phyloP scores from a whole-genome alignment of 345 rosid genomes.

The Lagerstroemia speciosa region DNA sequence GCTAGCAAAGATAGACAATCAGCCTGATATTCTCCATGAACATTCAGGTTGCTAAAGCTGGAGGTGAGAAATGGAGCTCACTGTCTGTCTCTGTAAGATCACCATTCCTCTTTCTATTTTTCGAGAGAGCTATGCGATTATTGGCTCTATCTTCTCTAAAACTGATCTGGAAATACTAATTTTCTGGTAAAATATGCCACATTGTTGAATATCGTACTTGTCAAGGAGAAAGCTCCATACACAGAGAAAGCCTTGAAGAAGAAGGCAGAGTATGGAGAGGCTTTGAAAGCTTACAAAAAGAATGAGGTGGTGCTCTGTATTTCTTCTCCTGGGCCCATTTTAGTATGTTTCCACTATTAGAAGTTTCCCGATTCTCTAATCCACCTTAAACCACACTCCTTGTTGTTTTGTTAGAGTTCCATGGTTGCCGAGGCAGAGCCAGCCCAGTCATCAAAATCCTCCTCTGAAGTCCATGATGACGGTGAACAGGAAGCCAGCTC shows the following conservation, averaged over 20 bases:
- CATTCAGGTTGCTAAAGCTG: conserved; percentile 34
- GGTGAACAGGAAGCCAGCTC: conserved; percentile 27
- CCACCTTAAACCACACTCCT: no score
- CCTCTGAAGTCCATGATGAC: conserved; percentile 20
- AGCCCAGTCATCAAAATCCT: conserved; percentile 16
- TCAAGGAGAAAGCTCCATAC: conserved; percentile 29
- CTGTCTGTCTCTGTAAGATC: conserved; percentile 27
- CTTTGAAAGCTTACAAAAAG: conserved; percentile 17
- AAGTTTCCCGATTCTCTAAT: not conserved
- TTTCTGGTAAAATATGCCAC: not conserved
- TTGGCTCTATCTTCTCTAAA: not conserved
- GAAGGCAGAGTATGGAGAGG: conserved; percentile 33
- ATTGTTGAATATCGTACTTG: not conserved
- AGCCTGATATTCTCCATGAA: not conserved
- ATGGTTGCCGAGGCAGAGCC: conserved; percentile 5
- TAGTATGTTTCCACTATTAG: not conserved
- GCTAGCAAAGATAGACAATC: not conserved
- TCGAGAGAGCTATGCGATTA: not conserved
- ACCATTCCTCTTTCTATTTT: not conserved
- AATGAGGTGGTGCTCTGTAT: conserved; percentile 12
- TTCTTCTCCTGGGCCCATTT: not conserved
- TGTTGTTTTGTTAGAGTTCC: not conserved
- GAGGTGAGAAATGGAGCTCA: conserved; percentile 37
- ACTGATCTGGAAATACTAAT: not conserved
- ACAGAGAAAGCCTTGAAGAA: conserved; percentile 18